These are phyloP conservation scores for Exidia glandulosa DNA, from an alignment of 768 basidiomycete genomes.

Conservation along the genomic window DNA sequence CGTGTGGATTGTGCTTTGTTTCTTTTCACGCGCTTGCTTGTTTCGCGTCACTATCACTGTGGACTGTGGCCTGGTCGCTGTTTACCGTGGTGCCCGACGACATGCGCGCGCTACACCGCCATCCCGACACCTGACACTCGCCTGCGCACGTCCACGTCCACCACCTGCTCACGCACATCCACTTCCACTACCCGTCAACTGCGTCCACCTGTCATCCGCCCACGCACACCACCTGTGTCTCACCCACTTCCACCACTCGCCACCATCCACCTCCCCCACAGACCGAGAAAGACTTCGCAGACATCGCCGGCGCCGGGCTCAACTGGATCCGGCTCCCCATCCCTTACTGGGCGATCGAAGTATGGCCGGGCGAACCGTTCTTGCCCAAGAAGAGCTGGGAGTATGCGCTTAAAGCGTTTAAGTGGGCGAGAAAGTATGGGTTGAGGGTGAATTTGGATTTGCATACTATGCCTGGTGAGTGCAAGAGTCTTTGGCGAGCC, in stretches of 20 bases:
- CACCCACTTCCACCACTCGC: neutral
- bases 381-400: conserved; percentile 65
- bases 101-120: too few species aligned
- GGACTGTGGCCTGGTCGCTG: too few species aligned
- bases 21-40: too few species aligned
- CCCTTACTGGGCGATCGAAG: conserved; percentile 80
- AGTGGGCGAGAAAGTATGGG: conserved; percentile 86
- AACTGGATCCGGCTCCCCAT: conserved; percentile 78
- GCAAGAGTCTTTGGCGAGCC: conserved; percentile 23
- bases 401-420: conserved; percentile 58
- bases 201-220: too few species aligned
- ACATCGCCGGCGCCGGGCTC: conserved; percentile 79
- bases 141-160: too few species aligned
- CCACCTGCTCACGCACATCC: too few species aligned
- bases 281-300: conserved; percentile 84
- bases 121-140: too few species aligned
- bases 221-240: too few species aligned
- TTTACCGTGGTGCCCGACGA: too few species aligned
- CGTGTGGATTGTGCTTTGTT: too few species aligned
- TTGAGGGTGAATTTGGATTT: conserved; percentile 71
- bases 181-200: too few species aligned
- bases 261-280: conserved; percentile 16
- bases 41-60: too few species aligned
- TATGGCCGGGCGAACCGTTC: conserved; percentile 66
- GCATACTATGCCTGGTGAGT: conserved; percentile 61